Percentiles rank a stretch among this genome's conserved stretches.
These are phyloP conservation scores for Arxiozyma heterogenica DNA, from an alignment of 1,139 yeast species.

Conservation along the genomic window DNA sequence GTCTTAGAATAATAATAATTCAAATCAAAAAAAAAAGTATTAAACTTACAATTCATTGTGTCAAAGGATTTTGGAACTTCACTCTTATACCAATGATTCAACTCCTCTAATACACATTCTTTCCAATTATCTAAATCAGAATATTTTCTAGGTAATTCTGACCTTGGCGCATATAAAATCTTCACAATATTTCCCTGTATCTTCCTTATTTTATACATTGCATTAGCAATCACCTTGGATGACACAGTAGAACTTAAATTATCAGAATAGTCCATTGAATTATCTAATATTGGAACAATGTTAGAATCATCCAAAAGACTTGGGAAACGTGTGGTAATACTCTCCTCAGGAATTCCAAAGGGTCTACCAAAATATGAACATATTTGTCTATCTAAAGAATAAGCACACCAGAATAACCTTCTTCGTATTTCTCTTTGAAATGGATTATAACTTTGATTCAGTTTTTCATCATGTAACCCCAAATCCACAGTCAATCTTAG, in stretches of 20 bases:
- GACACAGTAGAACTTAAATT: slow-evolving; percentile 40
- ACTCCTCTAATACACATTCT: slow-evolving; percentile 38
- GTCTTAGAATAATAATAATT: slow-evolving; percentile 72
- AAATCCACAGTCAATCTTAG: slow-evolving; percentile 71
- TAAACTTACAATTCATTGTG: slow-evolving; percentile 69
- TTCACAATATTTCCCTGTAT: slow-evolving; percentile 74
- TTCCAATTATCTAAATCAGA: slow-evolving; percentile 53
- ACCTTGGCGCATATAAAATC: slow-evolving; percentile 53
- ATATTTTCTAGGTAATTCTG: slow-evolving; percentile 59
- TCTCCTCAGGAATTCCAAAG: slow-evolving; percentile 66
- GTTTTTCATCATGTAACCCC: slow-evolving; percentile 63
- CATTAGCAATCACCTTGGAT: slow-evolving; percentile 55
- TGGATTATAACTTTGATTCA: slow-evolving; percentile 39
- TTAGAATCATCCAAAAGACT: slow-evolving; percentile 64
- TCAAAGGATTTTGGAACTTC: slow-evolving; percentile 47
- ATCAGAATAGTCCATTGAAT: slow-evolving; percentile 27
- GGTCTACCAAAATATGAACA: slow-evolving; percentile 68
- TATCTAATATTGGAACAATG: slow-evolving; percentile 34
- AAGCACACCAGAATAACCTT: slow-evolving; percentile 82
- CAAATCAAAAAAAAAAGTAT: slow-evolving; percentile 55
- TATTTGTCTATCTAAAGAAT: slow-evolving; percentile 70
- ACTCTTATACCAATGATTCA: slow-evolving; percentile 53
- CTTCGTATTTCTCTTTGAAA: slow-evolving; percentile 62
- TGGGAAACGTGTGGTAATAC: slow-evolving; percentile 58
- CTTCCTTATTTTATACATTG: slow-evolving; percentile 59